These are phyloP conservation scores for Cupressus sempervirens DNA, from an alignment of 75 land plant species.

Conservation along the genomic window DNA sequence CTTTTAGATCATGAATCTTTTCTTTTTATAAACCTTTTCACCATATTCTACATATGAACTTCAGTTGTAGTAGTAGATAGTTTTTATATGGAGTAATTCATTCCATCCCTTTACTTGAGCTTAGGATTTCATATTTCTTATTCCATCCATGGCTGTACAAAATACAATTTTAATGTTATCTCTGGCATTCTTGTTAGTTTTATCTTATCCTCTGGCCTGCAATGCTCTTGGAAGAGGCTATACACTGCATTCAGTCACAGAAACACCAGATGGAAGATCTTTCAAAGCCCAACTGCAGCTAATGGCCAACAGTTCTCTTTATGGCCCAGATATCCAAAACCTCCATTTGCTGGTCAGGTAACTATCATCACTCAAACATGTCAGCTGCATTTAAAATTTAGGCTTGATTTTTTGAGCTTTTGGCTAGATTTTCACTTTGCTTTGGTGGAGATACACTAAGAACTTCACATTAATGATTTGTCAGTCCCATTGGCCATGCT, in stretches of 20 bases:
- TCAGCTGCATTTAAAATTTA: background rate
- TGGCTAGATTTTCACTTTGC: background rate
- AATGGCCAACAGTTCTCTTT: constrained; percentile 15
- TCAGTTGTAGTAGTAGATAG: too few relatives aligned
- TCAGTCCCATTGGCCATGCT: background rate
- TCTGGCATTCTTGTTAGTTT: too few relatives aligned
- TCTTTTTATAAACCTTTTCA: too few relatives aligned
- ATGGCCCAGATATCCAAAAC: constrained; percentile 33
- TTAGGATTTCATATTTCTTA: too few relatives aligned
- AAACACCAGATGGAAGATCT: constrained; percentile 11
- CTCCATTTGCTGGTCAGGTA: constrained; percentile 28
- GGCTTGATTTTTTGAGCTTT: background rate
- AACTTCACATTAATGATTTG: too few relatives aligned
- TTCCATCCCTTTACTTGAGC: too few relatives aligned
- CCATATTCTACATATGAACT: too few relatives aligned
- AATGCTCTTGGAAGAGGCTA: constrained; percentile 19
- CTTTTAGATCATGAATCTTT: too few relatives aligned
- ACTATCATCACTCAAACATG: constrained; percentile 38
- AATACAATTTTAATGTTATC: too few relatives aligned
- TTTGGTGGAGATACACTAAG: too few relatives aligned
- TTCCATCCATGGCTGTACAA: too few relatives aligned
- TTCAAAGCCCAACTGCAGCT: constrained; percentile 19
- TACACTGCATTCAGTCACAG: constrained; percentile 1
- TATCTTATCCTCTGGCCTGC: background rate
- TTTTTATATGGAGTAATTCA: too few relatives aligned